These are phyloP conservation scores for Fusarium mundagurra DNA, from an alignment of 2,329 filamentous ascomycete genomes.

Conservation along the genomic window DNA sequence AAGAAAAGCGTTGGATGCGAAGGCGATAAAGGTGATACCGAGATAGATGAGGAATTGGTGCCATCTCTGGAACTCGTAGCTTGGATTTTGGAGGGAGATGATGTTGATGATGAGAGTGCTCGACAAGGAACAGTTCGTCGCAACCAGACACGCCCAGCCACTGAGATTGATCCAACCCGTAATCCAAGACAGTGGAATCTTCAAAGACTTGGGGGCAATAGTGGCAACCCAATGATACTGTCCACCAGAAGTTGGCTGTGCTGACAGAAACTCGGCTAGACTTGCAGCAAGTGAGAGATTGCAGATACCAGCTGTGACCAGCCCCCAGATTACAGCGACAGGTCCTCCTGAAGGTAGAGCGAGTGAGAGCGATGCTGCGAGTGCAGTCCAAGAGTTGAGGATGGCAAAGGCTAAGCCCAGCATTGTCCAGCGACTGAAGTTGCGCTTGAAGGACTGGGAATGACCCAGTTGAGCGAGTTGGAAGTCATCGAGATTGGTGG, in stretches of 20 bases:
- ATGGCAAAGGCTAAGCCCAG: constrained; percentile 58
- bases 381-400: constrained; percentile 58
- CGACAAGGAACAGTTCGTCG: constrained; percentile 73
- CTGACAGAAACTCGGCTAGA: constrained; percentile 75
- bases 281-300: constrained; percentile 65
- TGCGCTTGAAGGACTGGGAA: constrained; percentile 33
- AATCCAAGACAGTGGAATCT: constrained; percentile 44
- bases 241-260: constrained; percentile 66
- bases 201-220: constrained; percentile 31
- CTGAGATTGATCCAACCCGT: constrained; percentile 72
- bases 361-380: constrained; percentile 56
- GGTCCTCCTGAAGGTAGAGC: constrained; percentile 68
- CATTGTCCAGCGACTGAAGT: constrained; percentile 47
- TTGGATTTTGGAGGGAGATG: constrained; percentile 67
- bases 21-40: constrained; percentile 42
- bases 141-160: constrained; percentile 72
- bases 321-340: constrained; percentile 75
- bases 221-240: constrained; percentile 78
- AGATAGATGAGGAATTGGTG: constrained; percentile 71
- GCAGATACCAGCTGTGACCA: constrained; percentile 48
- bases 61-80: constrained; percentile 68
- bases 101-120: constrained; percentile 73
- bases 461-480: constrained; percentile 34
- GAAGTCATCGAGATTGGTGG: constrained; percentile 27
- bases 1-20: constrained; percentile 45